Evolutionary conservation across 352 stramenopile genomes (phyloP).

Genomic region (Phytopythium delawarense): DNA sequence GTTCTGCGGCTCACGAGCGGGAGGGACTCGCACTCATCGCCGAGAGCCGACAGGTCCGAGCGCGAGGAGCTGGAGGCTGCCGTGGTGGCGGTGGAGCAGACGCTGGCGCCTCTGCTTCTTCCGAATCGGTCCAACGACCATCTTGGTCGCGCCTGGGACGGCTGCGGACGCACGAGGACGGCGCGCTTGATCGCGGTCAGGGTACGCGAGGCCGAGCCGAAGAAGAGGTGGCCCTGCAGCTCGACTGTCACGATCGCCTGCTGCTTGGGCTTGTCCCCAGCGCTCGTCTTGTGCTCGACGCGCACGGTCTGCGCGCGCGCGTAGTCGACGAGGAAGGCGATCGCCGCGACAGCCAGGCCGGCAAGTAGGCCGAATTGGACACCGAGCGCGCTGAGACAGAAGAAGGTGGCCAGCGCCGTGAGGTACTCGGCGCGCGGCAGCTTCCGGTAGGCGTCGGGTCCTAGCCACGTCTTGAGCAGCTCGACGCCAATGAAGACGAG

Average conservation of each 20-base stretch:
- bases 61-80: not conserved
- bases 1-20: not conserved
- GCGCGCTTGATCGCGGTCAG: conserved; percentile 62
- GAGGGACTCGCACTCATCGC: not conserved
- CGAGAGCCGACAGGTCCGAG: not conserved
- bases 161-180: conserved; percentile 36
- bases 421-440: conserved; percentile 83
- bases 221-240: conserved; percentile 75
- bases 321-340: conserved; percentile 84
- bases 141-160: not conserved
- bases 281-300: conserved; percentile 51
- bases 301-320: conserved; percentile 56
- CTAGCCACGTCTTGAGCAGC: conserved; percentile 84
- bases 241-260: conserved; percentile 63
- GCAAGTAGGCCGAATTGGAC: conserved; percentile 85
- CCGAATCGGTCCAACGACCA: not conserved
- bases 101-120: not conserved
- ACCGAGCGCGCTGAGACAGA: conserved; percentile 83
- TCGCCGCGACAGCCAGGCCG: conserved; percentile 44
- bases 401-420: conserved; percentile 90
- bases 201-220: conserved; percentile 66
- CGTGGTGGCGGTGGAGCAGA: conserved; percentile 1
- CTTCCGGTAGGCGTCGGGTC: conserved; percentile 49
- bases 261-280: conserved; percentile 20
- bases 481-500: conserved; percentile 96